Conservation (phyloP, 345 rosid species). For the Raphanus sativus region DNA sequence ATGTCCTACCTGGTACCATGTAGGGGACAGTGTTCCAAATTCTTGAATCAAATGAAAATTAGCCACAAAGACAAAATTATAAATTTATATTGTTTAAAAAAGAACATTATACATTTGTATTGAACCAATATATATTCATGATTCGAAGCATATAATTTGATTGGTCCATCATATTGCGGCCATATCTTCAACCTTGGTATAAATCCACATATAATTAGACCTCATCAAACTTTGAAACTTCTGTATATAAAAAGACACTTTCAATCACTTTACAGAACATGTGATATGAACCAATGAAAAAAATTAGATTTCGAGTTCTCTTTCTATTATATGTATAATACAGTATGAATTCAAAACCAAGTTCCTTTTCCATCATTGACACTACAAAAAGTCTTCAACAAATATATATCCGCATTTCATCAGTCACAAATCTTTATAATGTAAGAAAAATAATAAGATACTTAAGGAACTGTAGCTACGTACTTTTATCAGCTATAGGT, state of each 20-base stretch:
- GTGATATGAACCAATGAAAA: not conserved
- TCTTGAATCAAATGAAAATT: slow-evolving; percentile 19
- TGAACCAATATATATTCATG: not conserved
- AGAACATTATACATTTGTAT: not conserved
- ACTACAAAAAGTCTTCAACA: not conserved
- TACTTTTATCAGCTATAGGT: not conserved
- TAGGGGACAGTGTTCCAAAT: slow-evolving; percentile 18
- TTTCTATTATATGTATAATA: not conserved
- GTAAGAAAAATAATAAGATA: not conserved
- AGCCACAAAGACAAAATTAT: not conserved
- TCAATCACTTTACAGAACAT: not conserved
- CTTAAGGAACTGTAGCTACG: not conserved
- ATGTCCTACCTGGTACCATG: slow-evolving; percentile 16
- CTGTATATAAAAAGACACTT: not conserved
- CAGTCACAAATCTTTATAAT: not conserved
- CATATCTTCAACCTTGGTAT: slow-evolving; percentile 20
- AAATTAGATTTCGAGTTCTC: not conserved
- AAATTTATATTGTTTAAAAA: too few relatives aligned
- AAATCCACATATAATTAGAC: not conserved
- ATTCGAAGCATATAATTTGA: not conserved
- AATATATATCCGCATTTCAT: not conserved
- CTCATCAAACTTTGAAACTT: not conserved
- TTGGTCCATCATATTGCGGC: slow-evolving; percentile 16
- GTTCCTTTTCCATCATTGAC: not conserved
- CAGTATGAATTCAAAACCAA: not conserved